Evolutionary conservation across 2,329 filamentous ascomycete genomes (phyloP), one percentile per base, ranked within the genome.

Genomic region (Plenodomus lindquistii): DNA sequence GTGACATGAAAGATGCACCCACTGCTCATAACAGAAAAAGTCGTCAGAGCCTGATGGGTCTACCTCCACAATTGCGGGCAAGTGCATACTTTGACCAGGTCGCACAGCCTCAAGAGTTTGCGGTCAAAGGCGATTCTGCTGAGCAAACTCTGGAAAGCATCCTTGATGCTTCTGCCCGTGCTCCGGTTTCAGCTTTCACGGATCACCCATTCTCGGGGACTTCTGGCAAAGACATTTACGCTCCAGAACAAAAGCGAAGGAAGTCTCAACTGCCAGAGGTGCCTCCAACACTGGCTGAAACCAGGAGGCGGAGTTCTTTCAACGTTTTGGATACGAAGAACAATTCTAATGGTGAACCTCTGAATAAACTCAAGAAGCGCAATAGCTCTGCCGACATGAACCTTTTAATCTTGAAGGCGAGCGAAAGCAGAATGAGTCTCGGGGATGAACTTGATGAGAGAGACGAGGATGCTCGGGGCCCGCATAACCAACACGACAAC

Each of bases 111-210:
- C 76, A 84, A 37, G 77, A 85, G 40, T 74, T 85, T 34, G 73
- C 83, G 34, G 72, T 85, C 36, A 80, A 82, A 69, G 85, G 89
- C 48, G 87, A 89, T 16, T 97, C 94, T 20, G 92, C 93, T 10
- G 89, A 91, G 67, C 87, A 84, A 36, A 96, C 93, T 0, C 81
- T 99, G 7, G 92, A 99, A 58, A 92, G 85, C 67, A 95, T 99
- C 44, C 81, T 99, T 7, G 88, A 96, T 66, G 94, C 93, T 7
- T 94, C 93, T 2, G 89, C 90, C 2, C 83, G 81, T 50, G 93
- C 94, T 0, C 94, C 94, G 1, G 91, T 96, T 22, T 90, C 81
- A 57, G 93, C 92, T 20, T 97, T 97, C 63, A 96, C 89, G 0
- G 91, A 97, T 64, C 91, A 97, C 69, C 84, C 87, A 0, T 91